Evolutionary conservation across 257 asterid species (phyloP).

Genomic region (Jaltomata sinuosa): DNA sequence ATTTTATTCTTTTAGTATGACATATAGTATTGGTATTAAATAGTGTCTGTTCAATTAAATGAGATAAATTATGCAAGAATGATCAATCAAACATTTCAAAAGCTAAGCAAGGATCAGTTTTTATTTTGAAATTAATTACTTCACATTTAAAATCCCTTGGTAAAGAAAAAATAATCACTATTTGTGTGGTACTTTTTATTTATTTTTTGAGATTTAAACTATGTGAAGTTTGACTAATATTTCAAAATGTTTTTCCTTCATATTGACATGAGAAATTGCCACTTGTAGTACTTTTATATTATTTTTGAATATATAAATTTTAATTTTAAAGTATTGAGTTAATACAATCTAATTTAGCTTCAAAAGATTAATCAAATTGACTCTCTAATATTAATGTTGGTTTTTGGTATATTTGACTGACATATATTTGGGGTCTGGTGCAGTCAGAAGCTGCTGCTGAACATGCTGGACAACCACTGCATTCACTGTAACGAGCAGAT

Average conservation of each 20-base stretch:
- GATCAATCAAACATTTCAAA: not conserved
- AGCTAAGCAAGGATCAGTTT: not conserved
- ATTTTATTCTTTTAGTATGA: too few relatives aligned
- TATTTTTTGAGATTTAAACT: too few relatives aligned
- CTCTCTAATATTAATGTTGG: not conserved
- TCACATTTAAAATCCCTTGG: not conserved
- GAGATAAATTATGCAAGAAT: not conserved
- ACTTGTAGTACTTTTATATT: too few relatives aligned
- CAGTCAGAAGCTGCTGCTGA: slow-evolving; percentile 93
- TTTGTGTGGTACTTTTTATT: too few relatives aligned
- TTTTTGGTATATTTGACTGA: slow-evolving; percentile 4
- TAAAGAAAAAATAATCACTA: not conserved
- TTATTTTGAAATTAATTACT: not conserved
- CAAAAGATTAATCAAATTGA: too few relatives aligned
- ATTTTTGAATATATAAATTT: too few relatives aligned
- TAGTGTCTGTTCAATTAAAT: not conserved
- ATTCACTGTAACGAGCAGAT: slow-evolving; percentile 93
- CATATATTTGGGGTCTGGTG: slow-evolving; percentile 8
- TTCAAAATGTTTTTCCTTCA: too few relatives aligned
- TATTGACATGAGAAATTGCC: too few relatives aligned
- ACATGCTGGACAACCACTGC: slow-evolving; percentile 99
- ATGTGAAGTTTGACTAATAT: too few relatives aligned
- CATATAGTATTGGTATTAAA: not conserved
- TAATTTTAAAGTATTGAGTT: too few relatives aligned
- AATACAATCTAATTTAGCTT: too few relatives aligned